Evolutionary conservation across 2,329 filamentous ascomycete genomes (phyloP).

Genomic region (Cladophialophora bantiana): DNA sequence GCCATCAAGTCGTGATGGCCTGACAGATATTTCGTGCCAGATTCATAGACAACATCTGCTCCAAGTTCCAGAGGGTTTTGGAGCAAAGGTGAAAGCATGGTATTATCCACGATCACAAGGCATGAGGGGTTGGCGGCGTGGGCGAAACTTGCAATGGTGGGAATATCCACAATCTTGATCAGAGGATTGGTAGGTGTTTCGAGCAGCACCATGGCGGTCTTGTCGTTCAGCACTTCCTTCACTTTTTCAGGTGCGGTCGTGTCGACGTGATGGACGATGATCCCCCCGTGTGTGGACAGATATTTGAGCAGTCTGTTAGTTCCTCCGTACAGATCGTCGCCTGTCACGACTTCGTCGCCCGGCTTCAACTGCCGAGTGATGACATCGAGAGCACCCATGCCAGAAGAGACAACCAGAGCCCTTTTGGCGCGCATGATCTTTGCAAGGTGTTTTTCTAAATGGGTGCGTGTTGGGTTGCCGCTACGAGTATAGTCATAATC

Average conservation of each 20-base stretch:
- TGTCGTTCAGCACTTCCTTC: conserved; percentile 70
- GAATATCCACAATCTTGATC: conserved; percentile 96
- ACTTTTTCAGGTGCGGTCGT: conserved; percentile 81
- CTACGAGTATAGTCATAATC: conserved; percentile 99
- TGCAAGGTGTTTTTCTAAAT: conserved; percentile 93
- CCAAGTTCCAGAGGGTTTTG: conserved; percentile 93
- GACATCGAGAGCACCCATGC: conserved; percentile 96
- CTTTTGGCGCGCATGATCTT: conserved; percentile 98
- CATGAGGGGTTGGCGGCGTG: conserved; percentile 80
- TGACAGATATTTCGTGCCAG: conserved; percentile 95
- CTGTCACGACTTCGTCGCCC: conserved; percentile 95
- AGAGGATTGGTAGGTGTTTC: conserved; percentile 97
- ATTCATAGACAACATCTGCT: conserved; percentile 96
- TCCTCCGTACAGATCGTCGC: conserved; percentile 95
- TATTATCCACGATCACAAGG: conserved; percentile 94
- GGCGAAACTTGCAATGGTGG: conserved; percentile 74
- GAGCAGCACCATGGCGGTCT: conserved; percentile 93
- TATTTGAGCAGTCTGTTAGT: conserved; percentile 94
- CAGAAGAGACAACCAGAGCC: conserved; percentile 90
- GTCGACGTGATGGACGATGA: conserved; percentile 94
- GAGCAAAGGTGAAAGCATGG: conserved; percentile 96
- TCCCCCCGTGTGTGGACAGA: conserved; percentile 85
- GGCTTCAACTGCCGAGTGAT: conserved; percentile 89
- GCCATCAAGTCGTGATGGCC: conserved; percentile 99
- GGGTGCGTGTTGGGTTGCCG: conserved; percentile 93